Percentiles rank a stretch among this genome's conserved stretches.
These are phyloP conservation scores for Fraxinus latifolia DNA, from an alignment of 305 asterid genomes.

Conservation along the genomic window DNA sequence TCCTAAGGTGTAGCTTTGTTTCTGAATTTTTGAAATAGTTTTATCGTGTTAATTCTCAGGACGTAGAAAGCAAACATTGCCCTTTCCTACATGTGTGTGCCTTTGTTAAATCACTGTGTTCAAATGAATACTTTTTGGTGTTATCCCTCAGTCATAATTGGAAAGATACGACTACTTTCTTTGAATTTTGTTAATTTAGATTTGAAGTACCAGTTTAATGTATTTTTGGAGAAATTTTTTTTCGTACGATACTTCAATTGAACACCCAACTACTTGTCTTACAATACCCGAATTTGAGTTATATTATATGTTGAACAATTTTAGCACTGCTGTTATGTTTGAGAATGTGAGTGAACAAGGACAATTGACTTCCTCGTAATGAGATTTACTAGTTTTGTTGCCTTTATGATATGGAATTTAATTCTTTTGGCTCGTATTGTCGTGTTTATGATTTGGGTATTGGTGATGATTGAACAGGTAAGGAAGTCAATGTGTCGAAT, in stretches of 20 bases:
- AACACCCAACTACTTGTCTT: not conserved
- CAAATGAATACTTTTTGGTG: not conserved
- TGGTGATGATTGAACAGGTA: constrained; percentile 46
- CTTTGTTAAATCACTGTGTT: not conserved
- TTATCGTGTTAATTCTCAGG: not conserved
- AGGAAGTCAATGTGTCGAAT: constrained; percentile 61
- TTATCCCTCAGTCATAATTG: not conserved
- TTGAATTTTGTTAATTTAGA: not conserved
- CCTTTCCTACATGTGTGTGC: not conserved
- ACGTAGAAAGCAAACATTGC: not conserved
- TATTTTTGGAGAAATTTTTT: no score
- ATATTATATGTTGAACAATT: not conserved
- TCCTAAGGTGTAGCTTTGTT: constrained; percentile 51
- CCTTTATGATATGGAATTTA: not conserved
- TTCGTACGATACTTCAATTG: not conserved
- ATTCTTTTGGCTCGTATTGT: not conserved
- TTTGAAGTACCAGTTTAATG: not conserved
- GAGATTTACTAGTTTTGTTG: not conserved
- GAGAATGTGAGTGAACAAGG: not conserved
- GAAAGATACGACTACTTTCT: not conserved
- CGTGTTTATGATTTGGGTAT: not conserved
- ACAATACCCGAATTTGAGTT: not conserved
- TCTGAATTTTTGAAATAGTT: not conserved
- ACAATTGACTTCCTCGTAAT: not conserved
- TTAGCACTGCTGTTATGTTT: not conserved